A percentile compares a stretch with the other conserved stretches of the same genome.
Conservation (phyloP, 129 eudicot genomes). For the Solidago caesia region DNA sequence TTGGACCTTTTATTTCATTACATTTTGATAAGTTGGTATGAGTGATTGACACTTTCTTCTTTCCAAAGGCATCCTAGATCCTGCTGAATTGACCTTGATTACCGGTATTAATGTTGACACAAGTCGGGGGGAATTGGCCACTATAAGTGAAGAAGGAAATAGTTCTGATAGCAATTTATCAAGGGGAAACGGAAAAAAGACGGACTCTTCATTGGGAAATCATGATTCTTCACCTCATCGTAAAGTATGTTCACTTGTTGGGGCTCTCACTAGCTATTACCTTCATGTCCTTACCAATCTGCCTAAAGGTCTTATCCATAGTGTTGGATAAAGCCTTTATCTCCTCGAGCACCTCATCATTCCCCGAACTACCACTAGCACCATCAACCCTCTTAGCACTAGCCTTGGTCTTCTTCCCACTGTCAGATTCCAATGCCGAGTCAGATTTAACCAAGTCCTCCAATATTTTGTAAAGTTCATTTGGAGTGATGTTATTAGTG, state of each 20-base stretch:
- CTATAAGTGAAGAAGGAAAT: slow-evolving; percentile 52
- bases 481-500: no score
- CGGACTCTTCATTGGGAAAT: slow-evolving; percentile 21
- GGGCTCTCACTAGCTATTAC: neutral
- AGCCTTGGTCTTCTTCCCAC: no score
- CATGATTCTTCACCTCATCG: slow-evolving; percentile 37
- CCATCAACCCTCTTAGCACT: no score
- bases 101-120: slow-evolving; percentile 46
- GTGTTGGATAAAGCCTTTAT: no score
- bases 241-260: slow-evolving; percentile 31
- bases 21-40: neutral
- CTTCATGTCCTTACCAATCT: no score
- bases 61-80: slow-evolving; percentile 74
- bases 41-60: slow-evolving; percentile 16
- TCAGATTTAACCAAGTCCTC: no score
- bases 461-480: no score
- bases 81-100: slow-evolving; percentile 66
- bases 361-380: no score
- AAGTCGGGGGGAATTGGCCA: slow-evolving; percentile 45
- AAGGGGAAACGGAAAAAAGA: slow-evolving; percentile 31
- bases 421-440: no score
- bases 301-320: no score
- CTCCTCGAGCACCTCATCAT: no score
- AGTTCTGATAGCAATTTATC: slow-evolving; percentile 29
- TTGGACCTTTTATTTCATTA: neutral